These are phyloP conservation scores for Starmerella lactis-condensi DNA, from an alignment of 805 yeast species.

Conservation along the genomic window DNA sequence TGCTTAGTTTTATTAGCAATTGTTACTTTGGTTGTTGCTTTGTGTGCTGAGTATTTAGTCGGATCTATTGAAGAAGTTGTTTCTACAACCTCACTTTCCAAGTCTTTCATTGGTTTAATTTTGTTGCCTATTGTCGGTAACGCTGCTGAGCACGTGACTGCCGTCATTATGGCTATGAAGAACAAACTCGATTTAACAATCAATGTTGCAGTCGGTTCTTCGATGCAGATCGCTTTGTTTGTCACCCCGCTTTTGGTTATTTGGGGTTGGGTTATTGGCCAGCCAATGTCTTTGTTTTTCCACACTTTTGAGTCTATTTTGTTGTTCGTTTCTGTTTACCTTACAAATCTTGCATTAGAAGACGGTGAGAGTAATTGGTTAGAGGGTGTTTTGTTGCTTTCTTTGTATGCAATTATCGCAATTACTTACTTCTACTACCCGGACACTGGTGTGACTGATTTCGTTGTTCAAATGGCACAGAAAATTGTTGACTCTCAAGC, in stretches of 20 bases:
- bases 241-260: slow-evolving; percentile 91
- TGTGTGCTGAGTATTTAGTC: slow-evolving; percentile 85
- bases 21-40: slow-evolving; percentile 62
- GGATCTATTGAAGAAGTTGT: slow-evolving; percentile 86
- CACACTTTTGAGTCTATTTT: slow-evolving; percentile 88
- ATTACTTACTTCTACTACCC: slow-evolving; percentile 84
- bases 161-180: slow-evolving; percentile 77
- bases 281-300: slow-evolving; percentile 83
- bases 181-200: slow-evolving; percentile 95
- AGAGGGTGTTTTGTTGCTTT: slow-evolving; percentile 82
- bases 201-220: slow-evolving; percentile 92
- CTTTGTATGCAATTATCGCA: slow-evolving; percentile 73
- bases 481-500: too few species aligned
- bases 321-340: slow-evolving; percentile 71
- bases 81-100: slow-evolving; percentile 63
- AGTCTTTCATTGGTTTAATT: slow-evolving; percentile 86
- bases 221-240: slow-evolving; percentile 85
- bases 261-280: slow-evolving; percentile 78
- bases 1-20: slow-evolving; percentile 37
- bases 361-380: slow-evolving; percentile 96
- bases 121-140: slow-evolving; percentile 94
- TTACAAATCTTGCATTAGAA: slow-evolving; percentile 66
- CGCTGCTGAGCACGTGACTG: slow-evolving; percentile 97
- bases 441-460: slow-evolving; percentile 9
- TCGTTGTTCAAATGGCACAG: too few species aligned